Evolutionary conservation across 2,329 filamentous ascomycete species (phyloP), one percentile per base, ranked within the genome.

Genomic region (Pseudocercospora fuligena): DNA sequence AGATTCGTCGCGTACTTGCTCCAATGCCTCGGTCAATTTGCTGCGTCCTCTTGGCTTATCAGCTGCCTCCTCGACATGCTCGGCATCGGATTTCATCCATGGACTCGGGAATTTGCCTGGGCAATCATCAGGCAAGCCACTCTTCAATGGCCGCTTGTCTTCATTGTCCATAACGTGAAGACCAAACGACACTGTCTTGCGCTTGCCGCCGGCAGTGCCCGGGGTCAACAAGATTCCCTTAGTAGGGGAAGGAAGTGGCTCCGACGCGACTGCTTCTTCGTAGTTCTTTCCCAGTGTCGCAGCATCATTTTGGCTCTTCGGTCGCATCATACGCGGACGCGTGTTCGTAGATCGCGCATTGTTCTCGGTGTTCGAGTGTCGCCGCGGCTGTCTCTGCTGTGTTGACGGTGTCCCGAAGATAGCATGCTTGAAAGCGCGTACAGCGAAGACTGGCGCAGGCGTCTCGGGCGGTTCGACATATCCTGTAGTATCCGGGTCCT

Each of bases 381-480:
- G 71, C 54, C 76, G 73, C 43, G 72, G 69, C 3, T 66, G 62
- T 46, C 72, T 73, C 9, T 71, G 69, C 60, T 74, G 78, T 47
- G 83, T 83, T 23, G 84, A 84, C 14, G 88, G 88, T 0, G 88
- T 90, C 27, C 88, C 88, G 78, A 89, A 90, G 64, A 90, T 78
- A 51, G 87, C 86, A 67, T 88, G 87, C 73, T 87, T 88, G 78
- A 90, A 88, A 16, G 89, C 89, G 73, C 88, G 88, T 64, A 89
- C 85, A 19, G 88, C 88, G 75, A 91, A 91, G 23, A 90, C 82
- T 56, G 88, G 88, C 56, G 88, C 88, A 8, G 89, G 88, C 0
- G 89, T 90, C 70, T 89, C 87, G 59, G 87, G 88, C 6, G 85
- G 80, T 49, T 89, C 87, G 66, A 84, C 74, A 66, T 81, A 78